phyloP scores from a whole-genome alignment of 2,329 filamentous ascomycete species.

The Aspergillus proliferans region DNA sequence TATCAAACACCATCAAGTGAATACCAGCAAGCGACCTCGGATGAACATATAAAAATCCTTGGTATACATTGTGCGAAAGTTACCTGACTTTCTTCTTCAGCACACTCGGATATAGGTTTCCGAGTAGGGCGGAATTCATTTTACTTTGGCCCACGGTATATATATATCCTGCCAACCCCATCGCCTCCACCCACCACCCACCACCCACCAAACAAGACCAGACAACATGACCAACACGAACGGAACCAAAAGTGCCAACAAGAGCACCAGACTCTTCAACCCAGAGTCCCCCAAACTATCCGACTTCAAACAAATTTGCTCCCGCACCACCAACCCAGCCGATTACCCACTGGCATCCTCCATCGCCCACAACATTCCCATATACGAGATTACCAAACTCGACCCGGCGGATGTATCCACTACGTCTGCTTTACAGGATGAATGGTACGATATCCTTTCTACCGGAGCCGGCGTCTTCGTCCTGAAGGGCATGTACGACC shows the following conservation, averaged over 20 bases:
- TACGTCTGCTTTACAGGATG: constrained; percentile 48
- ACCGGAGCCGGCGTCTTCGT: constrained; percentile 56
- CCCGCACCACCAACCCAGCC: constrained; percentile 28
- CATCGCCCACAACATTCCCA: constrained; percentile 48
- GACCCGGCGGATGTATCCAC: constrained; percentile 24
- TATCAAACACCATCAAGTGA: no score
- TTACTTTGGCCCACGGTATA: not conserved
- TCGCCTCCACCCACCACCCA: not conserved
- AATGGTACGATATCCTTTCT: constrained; percentile 54
- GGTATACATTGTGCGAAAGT: no score
- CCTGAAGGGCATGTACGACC: constrained; percentile 47
- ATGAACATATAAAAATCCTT: no score
- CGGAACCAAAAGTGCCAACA: not conserved
- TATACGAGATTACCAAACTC: constrained; percentile 46
- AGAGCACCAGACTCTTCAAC: constrained; percentile 8
- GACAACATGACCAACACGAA: not conserved
- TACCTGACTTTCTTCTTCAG: not conserved
- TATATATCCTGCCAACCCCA: no score
- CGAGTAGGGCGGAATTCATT: not conserved
- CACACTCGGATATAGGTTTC: not conserved
- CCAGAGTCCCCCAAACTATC: constrained; percentile 23
- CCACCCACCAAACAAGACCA: not conserved
- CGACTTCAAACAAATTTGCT: constrained; percentile 42
- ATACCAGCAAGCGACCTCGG: no score
- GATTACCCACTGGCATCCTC: constrained; percentile 45